Conservation (phyloP, 192 early-diverging fungal genomes). For the Jimgerdemannia flammicorona region DNA sequence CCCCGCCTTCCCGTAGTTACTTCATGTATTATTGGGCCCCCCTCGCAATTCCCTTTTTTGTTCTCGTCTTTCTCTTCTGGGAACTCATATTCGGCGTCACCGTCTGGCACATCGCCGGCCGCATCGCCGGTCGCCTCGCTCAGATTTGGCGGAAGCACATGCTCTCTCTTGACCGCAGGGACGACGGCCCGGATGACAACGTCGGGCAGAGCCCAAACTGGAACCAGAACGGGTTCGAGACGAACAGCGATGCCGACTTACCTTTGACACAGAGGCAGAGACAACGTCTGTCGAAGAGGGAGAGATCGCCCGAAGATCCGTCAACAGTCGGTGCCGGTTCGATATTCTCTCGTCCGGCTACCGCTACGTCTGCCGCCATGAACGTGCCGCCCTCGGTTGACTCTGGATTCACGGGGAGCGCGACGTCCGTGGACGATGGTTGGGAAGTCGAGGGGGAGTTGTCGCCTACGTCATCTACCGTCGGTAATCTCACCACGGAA, state of each 20-base stretch:
- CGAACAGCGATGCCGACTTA: background rate
- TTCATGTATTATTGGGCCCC: conserved; percentile 46
- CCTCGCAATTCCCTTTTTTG: conserved; percentile 33
- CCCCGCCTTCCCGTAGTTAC: conserved; percentile 21
- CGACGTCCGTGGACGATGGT: background rate
- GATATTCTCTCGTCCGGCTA: background rate
- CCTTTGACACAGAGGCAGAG: background rate
- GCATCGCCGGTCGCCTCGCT: background rate
- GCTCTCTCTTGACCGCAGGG: background rate
- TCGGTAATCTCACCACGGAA: too few species aligned
- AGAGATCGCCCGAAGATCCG: background rate
- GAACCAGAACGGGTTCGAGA: background rate
- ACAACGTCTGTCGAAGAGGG: too few species aligned
- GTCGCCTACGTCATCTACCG: too few species aligned
- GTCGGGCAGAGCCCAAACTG: background rate
- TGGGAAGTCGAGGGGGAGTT: background rate
- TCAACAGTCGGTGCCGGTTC: background rate
- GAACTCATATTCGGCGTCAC: conserved; percentile 39
- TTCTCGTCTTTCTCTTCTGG: conserved; percentile 36
- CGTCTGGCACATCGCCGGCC: conserved; percentile 27
- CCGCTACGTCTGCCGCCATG: background rate
- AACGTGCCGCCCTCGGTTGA: background rate
- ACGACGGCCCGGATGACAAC: background rate
- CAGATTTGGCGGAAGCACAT: background rate
- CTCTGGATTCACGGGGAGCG: background rate